Percentiles rank a stretch among this genome's conserved stretches.
Evolutionary conservation across 352 stramenopile species (phyloP).

Genomic region (Blastocystis sp.): DNA sequence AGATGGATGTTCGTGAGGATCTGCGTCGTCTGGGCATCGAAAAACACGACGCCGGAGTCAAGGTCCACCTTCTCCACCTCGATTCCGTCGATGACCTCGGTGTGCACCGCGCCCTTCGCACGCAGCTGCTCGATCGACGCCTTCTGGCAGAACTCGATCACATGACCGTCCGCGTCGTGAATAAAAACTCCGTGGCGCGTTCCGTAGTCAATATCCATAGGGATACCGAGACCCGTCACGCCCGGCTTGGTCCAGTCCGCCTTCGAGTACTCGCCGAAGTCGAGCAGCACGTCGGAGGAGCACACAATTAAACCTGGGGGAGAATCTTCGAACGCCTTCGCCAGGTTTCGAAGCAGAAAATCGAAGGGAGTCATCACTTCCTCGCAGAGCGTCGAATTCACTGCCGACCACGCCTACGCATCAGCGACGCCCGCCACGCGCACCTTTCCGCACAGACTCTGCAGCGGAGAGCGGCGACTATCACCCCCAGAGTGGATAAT

Average conservation of each 20-base stretch:
- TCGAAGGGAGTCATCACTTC: conserved; percentile 74
- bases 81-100: conserved; percentile 22
- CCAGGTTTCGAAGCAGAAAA: conserved; percentile 68
- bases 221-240: conserved; percentile 73
- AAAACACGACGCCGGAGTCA: conserved; percentile 74
- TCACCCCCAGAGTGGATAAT: conserved; percentile 75
- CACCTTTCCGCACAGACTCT: conserved; percentile 75
- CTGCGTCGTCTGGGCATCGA: conserved; percentile 55
- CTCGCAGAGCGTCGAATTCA: conserved; percentile 48
- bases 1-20: conserved; percentile 71
- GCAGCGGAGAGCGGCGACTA: conserved; percentile 63
- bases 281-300: conserved; percentile 71
- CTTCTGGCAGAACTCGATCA: conserved; percentile 75
- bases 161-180: conserved; percentile 34
- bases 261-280: conserved; percentile 28
- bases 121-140: conserved; percentile 59
- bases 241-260: conserved; percentile 64
- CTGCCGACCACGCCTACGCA: conserved; percentile 64
- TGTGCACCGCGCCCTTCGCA: conserved; percentile 63
- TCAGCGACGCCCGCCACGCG: neutral
- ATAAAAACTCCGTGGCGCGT: conserved; percentile 73
- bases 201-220: conserved; percentile 65
- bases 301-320: conserved; percentile 71
- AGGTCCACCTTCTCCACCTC: conserved; percentile 70
- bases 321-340: conserved; percentile 43